Evolutionary conservation across 2,329 filamentous ascomycete species (phyloP).

Genomic region (Neopestalotiopsis rosae): DNA sequence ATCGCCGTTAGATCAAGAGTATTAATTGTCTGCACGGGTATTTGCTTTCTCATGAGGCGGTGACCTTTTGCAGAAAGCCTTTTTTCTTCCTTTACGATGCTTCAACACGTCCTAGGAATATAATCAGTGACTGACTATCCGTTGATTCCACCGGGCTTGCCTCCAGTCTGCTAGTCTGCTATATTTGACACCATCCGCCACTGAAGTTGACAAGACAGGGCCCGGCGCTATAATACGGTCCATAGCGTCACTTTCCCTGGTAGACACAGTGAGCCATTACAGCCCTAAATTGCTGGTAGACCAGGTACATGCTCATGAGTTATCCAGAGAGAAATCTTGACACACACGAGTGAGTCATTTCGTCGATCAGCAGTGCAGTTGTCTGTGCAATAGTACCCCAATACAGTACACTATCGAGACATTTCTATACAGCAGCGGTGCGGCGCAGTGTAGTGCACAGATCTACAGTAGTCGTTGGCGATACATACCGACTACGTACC

Average conservation of each 20-base stretch:
- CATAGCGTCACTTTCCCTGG: slow-evolving; percentile 1
- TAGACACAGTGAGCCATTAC: neutral
- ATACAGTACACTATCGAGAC: neutral
- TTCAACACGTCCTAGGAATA: neutral
- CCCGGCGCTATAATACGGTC: neutral
- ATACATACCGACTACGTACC: neutral
- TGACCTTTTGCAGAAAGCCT: neutral
- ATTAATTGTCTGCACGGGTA: neutral
- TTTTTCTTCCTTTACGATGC: neutral
- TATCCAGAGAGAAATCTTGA: neutral
- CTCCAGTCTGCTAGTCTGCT: neutral
- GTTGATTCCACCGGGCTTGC: neutral
- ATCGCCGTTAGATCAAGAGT: neutral
- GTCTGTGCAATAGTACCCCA: neutral
- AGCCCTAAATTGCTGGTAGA: neutral
- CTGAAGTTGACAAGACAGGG: neutral
- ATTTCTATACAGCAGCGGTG: neutral
- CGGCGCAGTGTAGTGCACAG: no score
- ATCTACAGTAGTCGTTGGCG: neutral
- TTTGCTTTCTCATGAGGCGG: neutral
- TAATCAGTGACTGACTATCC: neutral
- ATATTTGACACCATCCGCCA: neutral
- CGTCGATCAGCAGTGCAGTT: neutral
- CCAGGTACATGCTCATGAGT: neutral
- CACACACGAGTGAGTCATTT: slow-evolving; percentile 14